phyloP scores from a whole-genome alignment of 257 asterid species.

The Solanum stenotomum region DNA sequence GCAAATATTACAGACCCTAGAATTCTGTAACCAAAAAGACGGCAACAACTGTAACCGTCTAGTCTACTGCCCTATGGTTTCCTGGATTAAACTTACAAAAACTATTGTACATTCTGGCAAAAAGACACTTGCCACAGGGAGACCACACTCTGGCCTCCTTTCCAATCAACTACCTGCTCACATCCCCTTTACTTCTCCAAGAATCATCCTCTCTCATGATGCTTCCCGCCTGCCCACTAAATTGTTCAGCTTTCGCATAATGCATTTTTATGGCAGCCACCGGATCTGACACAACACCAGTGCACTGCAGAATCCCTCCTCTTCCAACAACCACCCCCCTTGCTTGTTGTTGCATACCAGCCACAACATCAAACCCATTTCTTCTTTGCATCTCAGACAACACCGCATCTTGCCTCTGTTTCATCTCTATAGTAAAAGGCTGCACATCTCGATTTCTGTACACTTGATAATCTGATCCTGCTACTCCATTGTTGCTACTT shows the following conservation, averaged over 20 bases:
- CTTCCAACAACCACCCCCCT: slow-evolving; percentile 50
- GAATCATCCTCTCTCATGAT: slow-evolving; percentile 51
- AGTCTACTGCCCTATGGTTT: slow-evolving; percentile 36
- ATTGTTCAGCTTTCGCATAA: slow-evolving; percentile 53
- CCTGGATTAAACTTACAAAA: slow-evolving; percentile 36
- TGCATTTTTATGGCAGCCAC: slow-evolving; percentile 81
- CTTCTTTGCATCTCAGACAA: slow-evolving; percentile 66
- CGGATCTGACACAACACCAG: slow-evolving; percentile 70
- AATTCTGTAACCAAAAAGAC: slow-evolving; percentile 26
- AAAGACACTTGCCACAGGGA: slow-evolving; percentile 24
- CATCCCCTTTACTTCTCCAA: slow-evolving; percentile 67
- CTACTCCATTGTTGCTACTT: slow-evolving; percentile 24
- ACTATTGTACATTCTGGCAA: slow-evolving; percentile 54
- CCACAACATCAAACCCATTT: slow-evolving; percentile 41
- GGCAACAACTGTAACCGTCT: slow-evolving; percentile 9
- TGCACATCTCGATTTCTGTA: slow-evolving; percentile 38
- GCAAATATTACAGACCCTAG: slow-evolving; percentile 49
- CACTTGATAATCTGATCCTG: slow-evolving; percentile 30
- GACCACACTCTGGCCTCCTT: slow-evolving; percentile 20
- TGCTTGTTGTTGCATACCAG: slow-evolving; percentile 41
- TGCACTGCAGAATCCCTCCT: slow-evolving; percentile 48
- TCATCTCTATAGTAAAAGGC: slow-evolving; percentile 45
- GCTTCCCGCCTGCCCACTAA: slow-evolving; percentile 30
- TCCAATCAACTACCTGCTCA: slow-evolving; percentile 58
- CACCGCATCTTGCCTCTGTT: slow-evolving; percentile 35